Evolutionary conservation across 2,329 filamentous ascomycete genomes (phyloP).

Genomic region (Beauveria asiatica): DNA sequence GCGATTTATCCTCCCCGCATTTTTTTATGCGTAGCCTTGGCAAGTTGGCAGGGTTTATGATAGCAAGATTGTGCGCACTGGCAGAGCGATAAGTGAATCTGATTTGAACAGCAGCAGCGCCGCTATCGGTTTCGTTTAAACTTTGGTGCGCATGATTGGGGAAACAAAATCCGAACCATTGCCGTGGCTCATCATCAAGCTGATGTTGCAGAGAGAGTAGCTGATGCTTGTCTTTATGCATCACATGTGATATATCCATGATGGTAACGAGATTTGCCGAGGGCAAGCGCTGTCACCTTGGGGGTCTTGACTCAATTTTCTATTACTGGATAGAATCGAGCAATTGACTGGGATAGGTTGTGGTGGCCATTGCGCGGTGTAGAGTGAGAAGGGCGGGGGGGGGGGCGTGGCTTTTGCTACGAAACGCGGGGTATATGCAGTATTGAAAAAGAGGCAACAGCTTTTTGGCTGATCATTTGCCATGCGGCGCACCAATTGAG

Average conservation of each 20-base stretch:
- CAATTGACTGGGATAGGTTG: not conserved
- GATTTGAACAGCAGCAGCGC: not conserved
- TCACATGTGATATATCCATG: not conserved
- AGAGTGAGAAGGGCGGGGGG: not conserved
- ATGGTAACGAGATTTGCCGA: not conserved
- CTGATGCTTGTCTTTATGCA: not conserved
- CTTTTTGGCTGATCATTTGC: not conserved
- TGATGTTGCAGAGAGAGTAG: not conserved
- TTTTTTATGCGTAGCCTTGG: not conserved
- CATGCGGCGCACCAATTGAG: not conserved
- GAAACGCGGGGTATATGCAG: not conserved
- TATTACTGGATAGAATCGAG: constrained; percentile 10
- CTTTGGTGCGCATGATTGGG: not conserved
- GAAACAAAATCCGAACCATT: not conserved
- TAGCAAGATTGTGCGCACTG: not conserved
- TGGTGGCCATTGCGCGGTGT: not conserved
- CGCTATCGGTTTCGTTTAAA: not conserved
- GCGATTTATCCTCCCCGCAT: constrained; percentile 4
- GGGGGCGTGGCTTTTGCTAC: not conserved
- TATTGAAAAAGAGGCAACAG: not conserved
- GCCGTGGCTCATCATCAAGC: not conserved
- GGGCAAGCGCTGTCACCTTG: not conserved
- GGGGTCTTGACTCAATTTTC: not conserved
- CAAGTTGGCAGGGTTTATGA: not conserved
- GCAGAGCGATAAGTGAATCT: not conserved